Evolutionary conservation across 257 asterid species (phyloP).

Genomic region (Lithospermum erythrorhizon): DNA sequence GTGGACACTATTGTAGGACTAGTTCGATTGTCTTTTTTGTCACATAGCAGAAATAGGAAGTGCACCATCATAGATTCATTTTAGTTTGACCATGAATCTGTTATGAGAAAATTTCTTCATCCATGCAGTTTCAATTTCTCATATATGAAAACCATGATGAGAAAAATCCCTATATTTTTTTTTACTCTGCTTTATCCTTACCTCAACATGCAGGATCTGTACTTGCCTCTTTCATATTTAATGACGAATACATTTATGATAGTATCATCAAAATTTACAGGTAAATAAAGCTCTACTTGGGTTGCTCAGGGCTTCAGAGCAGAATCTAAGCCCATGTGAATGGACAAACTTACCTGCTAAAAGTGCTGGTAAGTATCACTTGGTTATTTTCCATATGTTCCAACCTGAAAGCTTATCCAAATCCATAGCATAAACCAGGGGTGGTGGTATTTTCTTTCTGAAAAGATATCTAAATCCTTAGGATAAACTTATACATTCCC

Average conservation of each 20-base stretch:
- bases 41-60: too few relatives aligned
- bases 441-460: too few relatives aligned
- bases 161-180: background rate
- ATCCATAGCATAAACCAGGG: too few relatives aligned
- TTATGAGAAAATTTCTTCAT: background rate
- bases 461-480: too few relatives aligned
- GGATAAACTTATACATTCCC: background rate
- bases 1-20: too few relatives aligned
- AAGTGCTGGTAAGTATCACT: conserved; percentile 46
- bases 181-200: background rate
- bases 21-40: too few relatives aligned
- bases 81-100: too few relatives aligned
- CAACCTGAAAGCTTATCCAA: too few relatives aligned
- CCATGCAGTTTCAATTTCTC: background rate
- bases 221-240: background rate
- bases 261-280: conserved; percentile 29
- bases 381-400: background rate
- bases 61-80: too few relatives aligned
- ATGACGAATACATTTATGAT: background rate
- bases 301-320: conserved; percentile 61
- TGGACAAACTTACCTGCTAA: conserved; percentile 82
- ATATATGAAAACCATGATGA: background rate
- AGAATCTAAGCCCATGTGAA: conserved; percentile 27
- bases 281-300: conserved; percentile 71
- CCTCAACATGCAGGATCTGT: background rate